phyloP scores from a whole-genome alignment of 1,139 yeast species.

The Saccharomyces hybrid region DNA sequence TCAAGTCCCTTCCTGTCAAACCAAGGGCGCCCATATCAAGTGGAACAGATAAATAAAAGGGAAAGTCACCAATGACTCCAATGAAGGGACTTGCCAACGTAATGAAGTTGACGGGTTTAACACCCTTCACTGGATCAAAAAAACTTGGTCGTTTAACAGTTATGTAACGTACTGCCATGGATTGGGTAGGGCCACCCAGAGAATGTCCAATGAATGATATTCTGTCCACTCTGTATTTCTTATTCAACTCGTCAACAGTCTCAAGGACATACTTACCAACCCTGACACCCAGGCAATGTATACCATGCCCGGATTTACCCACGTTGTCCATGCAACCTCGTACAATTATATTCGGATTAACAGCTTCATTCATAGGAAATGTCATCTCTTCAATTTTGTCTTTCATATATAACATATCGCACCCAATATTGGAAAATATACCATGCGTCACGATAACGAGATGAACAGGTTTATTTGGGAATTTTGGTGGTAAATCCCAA shows the following conservation, averaged over 20 bases:
- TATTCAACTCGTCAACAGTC: slow-evolving; percentile 35
- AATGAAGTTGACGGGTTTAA: slow-evolving; percentile 49
- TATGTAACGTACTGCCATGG: slow-evolving; percentile 53
- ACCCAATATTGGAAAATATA: slow-evolving; percentile 55
- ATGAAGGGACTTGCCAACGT: slow-evolving; percentile 55
- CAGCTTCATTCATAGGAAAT: slow-evolving; percentile 13
- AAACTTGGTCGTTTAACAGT: slow-evolving; percentile 46
- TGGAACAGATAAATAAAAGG: slow-evolving; percentile 49
- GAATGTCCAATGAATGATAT: slow-evolving; percentile 63
- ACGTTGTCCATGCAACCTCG: slow-evolving; percentile 54
- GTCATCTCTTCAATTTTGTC: slow-evolving; percentile 44
- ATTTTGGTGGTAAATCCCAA: slow-evolving; percentile 44
- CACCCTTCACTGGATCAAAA: slow-evolving; percentile 34
- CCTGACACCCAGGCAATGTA: slow-evolving; percentile 51
- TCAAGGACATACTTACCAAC: slow-evolving; percentile 51
- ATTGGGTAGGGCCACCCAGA: slow-evolving; percentile 58
- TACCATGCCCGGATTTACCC: slow-evolving; percentile 57
- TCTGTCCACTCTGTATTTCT: slow-evolving; percentile 37
- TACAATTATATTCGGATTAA: slow-evolving; percentile 41
- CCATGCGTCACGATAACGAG: slow-evolving; percentile 59
- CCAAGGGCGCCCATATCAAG: slow-evolving; percentile 58
- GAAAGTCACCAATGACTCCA: slow-evolving; percentile 57
- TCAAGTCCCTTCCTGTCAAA: slow-evolving; percentile 55
- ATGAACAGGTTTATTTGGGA: slow-evolving; percentile 44
- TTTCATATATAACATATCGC: slow-evolving; percentile 55